phyloP scores from a whole-genome alignment of 2,329 filamentous ascomycete genomes.

The Phoma herbarum region DNA sequence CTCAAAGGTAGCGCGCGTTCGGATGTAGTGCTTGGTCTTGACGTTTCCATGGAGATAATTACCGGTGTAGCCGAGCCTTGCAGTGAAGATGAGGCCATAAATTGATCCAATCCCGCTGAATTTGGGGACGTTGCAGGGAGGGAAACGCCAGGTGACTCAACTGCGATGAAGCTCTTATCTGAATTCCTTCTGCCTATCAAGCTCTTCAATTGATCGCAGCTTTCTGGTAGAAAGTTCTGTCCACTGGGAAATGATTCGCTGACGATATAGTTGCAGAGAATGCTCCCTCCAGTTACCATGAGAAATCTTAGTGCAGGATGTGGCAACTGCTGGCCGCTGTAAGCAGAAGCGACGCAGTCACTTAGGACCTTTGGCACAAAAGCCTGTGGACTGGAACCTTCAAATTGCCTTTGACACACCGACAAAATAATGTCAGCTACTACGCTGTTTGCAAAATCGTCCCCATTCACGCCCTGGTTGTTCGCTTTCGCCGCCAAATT shows the following conservation, averaged over 20 bases:
- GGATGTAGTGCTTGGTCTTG: background rate
- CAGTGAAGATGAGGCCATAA: too few relatives aligned
- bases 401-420: background rate
- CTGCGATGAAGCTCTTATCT: too few relatives aligned
- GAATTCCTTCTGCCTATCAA: too few relatives aligned
- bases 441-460: background rate
- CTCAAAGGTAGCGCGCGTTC: background rate
- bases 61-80: too few relatives aligned
- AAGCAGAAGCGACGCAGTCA: constrained; percentile 6
- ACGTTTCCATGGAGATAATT: too few relatives aligned
- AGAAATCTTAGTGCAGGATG: constrained; percentile 2
- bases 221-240: background rate
- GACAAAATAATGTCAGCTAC: constrained; percentile 7
- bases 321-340: background rate
- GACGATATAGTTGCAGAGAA: constrained; percentile 8
- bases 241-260: constrained; percentile 8
- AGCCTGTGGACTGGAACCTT: background rate
- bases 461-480: background rate
- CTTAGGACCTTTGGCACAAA: background rate
- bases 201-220: constrained; percentile 1
- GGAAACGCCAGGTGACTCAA: background rate
- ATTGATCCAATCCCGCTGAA: too few relatives aligned
- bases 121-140: background rate
- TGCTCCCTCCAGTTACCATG: constrained; percentile 5
- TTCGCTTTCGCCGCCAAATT: background rate